Evolutionary conservation across 169 alveolate species (phyloP).

Genomic region (Miamiensis avidus): DNA sequence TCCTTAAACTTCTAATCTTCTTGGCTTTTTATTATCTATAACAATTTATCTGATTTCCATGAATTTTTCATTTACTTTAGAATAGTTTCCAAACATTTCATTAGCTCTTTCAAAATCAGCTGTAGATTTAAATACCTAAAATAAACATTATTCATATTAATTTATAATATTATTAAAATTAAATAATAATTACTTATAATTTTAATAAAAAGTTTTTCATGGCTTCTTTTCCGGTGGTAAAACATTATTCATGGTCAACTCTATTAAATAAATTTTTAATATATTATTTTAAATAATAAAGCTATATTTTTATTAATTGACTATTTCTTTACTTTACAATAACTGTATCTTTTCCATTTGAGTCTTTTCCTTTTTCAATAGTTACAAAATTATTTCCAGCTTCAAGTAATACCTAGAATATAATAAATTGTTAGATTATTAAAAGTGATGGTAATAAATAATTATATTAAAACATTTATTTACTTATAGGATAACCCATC

Average conservation of each 20-base stretch:
- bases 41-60: constrained; percentile 56
- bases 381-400: constrained; percentile 35
- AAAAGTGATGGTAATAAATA: background rate
- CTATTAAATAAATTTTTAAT: background rate
- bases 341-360: constrained; percentile 11
- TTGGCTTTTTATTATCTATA: constrained; percentile 62
- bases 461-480: background rate
- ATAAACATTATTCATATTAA: constrained; percentile 31
- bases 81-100: constrained; percentile 53
- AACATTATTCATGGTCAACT: background rate
- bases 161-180: constrained; percentile 38
- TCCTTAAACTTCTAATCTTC: constrained; percentile 62
- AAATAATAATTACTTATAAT: constrained; percentile 28
- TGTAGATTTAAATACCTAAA: constrained; percentile 55
- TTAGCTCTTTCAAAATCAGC: constrained; percentile 66
- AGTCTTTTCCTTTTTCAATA: constrained; percentile 49
- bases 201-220: constrained; percentile 22
- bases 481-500: constrained; percentile 53
- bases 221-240: constrained; percentile 21
- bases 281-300: background rate
- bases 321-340: constrained; percentile 3
- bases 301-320: too few relatives aligned
- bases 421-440: background rate
- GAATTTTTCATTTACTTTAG: constrained; percentile 57
- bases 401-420: constrained; percentile 49